Evolutionary conservation across 805 yeast species (phyloP).

Genomic region (Monosporozyma solicola): DNA sequence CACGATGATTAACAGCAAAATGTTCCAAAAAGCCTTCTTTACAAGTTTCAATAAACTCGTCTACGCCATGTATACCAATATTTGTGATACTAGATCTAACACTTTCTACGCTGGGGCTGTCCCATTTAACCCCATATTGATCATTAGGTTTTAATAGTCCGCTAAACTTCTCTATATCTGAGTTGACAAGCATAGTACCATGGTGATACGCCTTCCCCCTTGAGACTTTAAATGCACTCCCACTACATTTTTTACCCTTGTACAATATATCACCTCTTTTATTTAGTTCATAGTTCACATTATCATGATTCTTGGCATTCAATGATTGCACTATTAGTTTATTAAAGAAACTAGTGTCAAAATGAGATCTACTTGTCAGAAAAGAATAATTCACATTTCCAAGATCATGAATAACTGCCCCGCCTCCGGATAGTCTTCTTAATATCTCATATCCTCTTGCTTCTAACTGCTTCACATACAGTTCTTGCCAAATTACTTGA

Average conservation of each 20-base stretch:
- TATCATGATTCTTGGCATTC: not conserved
- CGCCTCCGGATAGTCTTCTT: constrained; percentile 87
- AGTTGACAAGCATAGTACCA: constrained; percentile 82
- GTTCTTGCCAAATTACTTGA: constrained; percentile 90
- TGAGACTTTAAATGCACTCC: constrained; percentile 85
- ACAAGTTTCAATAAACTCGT: constrained; percentile 25
- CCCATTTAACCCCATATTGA: constrained; percentile 37
- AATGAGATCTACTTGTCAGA: constrained; percentile 58
- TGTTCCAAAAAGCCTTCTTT: constrained; percentile 17
- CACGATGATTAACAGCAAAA: constrained; percentile 12
- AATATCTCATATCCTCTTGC: constrained; percentile 52
- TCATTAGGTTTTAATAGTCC: constrained; percentile 45
- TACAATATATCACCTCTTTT: constrained; percentile 70
- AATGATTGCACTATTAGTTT: constrained; percentile 35
- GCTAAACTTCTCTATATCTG: constrained; percentile 51
- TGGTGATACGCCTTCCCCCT: constrained; percentile 83
- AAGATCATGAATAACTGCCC: constrained; percentile 88
- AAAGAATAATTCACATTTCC: constrained; percentile 86
- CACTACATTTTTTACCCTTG: constrained; percentile 59
- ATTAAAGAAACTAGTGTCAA: constrained; percentile 51
- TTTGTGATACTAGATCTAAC: constrained; percentile 77
- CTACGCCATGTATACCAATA: constrained; percentile 37
- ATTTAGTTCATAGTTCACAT: constrained; percentile 4
- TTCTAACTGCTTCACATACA: constrained; percentile 49
- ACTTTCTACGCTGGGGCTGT: constrained; percentile 53